Evolutionary conservation across 2,329 filamentous ascomycete genomes (phyloP).

Genomic region (Fusarium verticillioides): DNA sequence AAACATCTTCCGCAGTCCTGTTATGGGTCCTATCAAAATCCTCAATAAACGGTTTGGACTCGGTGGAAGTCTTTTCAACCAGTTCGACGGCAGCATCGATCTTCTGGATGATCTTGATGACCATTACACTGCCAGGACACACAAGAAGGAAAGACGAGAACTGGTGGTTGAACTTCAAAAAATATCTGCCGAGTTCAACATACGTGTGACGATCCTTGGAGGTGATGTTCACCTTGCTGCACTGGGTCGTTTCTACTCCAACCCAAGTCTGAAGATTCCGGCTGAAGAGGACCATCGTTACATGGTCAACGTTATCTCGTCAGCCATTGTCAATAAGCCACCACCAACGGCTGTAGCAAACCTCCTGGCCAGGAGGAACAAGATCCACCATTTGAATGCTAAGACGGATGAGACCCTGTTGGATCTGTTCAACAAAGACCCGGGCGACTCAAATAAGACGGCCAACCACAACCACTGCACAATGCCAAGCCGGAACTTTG

Average conservation of each 20-base stretch:
- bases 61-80: conserved; percentile 87
- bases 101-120: conserved; percentile 93
- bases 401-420: conserved; percentile 94
- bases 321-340: conserved; percentile 95
- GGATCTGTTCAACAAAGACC: conserved; percentile 90
- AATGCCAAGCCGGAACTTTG: conserved; percentile 94
- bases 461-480: conserved; percentile 82
- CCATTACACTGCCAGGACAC: conserved; percentile 91
- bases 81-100: conserved; percentile 93
- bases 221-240: conserved; percentile 95
- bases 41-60: conserved; percentile 91
- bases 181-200: conserved; percentile 85
- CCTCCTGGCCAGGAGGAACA: conserved; percentile 90
- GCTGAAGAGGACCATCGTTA: conserved; percentile 89
- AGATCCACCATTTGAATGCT: conserved; percentile 73
- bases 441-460: conserved; percentile 80
- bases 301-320: conserved; percentile 94
- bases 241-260: conserved; percentile 93
- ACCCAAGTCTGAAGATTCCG: conserved; percentile 79
- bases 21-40: conserved; percentile 90
- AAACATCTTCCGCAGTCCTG: conserved; percentile 85
- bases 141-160: conserved; percentile 86
- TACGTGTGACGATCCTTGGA: conserved; percentile 90
- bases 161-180: conserved; percentile 85
- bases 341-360: conserved; percentile 90